Evolutionary conservation across 2,329 filamentous ascomycete genomes (phyloP).

Genomic region (Pyrenochaeta sp.): DNA sequence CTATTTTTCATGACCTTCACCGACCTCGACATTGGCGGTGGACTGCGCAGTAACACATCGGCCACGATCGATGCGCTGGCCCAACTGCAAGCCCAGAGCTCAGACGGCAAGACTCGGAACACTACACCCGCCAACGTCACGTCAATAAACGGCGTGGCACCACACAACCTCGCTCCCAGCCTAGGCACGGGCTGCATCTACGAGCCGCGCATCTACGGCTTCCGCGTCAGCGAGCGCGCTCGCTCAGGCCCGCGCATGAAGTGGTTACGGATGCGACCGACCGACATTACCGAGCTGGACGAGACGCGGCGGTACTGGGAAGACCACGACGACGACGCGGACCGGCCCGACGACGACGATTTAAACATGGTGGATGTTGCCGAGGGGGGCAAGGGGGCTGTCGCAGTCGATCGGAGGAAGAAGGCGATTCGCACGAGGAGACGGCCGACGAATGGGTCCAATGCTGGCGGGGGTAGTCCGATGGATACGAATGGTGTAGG

Average conservation of each 20-base stretch:
- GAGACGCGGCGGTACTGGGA: constrained; percentile 64
- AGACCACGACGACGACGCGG: constrained; percentile 48
- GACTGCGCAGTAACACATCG: constrained; percentile 65
- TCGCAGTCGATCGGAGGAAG: constrained; percentile 41
- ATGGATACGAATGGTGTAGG: constrained; percentile 53
- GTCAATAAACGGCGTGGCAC: constrained; percentile 82
- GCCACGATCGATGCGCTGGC: constrained; percentile 44
- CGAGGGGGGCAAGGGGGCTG: constrained; percentile 36
- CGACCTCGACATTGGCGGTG: constrained; percentile 83
- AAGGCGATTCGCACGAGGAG: constrained; percentile 47
- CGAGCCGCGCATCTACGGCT: constrained; percentile 95
- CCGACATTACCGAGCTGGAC: constrained; percentile 81
- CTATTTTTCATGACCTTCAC: constrained; percentile 99
- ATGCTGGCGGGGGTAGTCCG: constrained; percentile 42
- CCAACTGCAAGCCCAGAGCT: constrained; percentile 45
- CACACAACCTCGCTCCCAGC: constrained; percentile 86
- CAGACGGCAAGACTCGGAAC: constrained; percentile 42
- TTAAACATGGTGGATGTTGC: constrained; percentile 49
- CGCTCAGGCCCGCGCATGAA: constrained; percentile 94
- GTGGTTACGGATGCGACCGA: constrained; percentile 87
- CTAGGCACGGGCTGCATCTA: constrained; percentile 85
- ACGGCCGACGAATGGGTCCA: constrained; percentile 42
- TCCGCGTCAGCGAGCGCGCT: constrained; percentile 89
- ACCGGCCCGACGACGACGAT: constrained; percentile 47
- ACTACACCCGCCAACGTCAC: constrained; percentile 44